Evolutionary conservation across 306 rosid genomes (phyloP), one percentile per base, ranked within the genome.

Genomic region (Astragalus membranaceus): DNA sequence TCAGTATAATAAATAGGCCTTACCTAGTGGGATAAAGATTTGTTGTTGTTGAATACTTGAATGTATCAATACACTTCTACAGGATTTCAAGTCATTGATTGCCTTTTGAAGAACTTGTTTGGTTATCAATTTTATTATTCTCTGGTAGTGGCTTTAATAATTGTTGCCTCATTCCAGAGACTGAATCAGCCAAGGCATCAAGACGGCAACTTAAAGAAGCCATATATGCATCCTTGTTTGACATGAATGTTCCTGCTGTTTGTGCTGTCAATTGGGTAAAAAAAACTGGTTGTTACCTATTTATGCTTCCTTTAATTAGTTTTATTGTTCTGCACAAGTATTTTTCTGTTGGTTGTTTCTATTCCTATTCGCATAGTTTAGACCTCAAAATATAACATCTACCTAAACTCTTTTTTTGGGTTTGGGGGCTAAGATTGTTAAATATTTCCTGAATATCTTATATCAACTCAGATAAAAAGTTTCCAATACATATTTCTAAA

Each of bases 261-360:
- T 90, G 97, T 84, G 94, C 96, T 52, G 81, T 93, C 69, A 90
- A 83, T 81, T 97, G 90, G 94, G 98, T 90, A 73, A 23, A n/a
- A n/a, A 35, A 20, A 20, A 20, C 23, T 20, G 23, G 23, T 0
- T 4, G 3, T 56, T 50, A 9, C 57, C 42, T 26, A 30, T 65
- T 30, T 10, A 66, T 12, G 1, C 46, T 41, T 41, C 46, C 8
- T 41, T 41, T 9, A 9, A 41, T 41, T 41, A 8, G n/a, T 41
- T 41, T 6, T 37, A 37, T 37, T 37, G 6, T 1, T 41, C 46
- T 41, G 46, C 46, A 41, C 46, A 41, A 8, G 23, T 41, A 6
- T 37, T 4, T 42, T 42, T 42, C 13, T 42, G 48, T 42, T 42
- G n/a, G 48, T 42, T 42, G 48, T 2, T 42, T 42, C 48, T 39